Evolutionary conservation across 805 yeast genomes (phyloP).

Genomic region (Wickerhamiella siamensis): DNA sequence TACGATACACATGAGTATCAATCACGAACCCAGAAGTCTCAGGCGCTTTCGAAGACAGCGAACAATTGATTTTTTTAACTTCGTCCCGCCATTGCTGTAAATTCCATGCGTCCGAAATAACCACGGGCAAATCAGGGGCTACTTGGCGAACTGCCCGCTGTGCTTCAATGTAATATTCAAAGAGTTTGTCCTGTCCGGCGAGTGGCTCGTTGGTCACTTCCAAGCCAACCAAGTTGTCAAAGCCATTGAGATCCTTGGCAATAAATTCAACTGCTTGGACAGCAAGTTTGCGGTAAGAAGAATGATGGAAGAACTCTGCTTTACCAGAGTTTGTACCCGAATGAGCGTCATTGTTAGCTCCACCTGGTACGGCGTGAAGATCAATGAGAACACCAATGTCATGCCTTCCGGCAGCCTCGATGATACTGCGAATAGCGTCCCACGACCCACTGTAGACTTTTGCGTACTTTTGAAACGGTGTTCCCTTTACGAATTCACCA

Average conservation of each 20-base stretch:
- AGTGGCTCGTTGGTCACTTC: slow-evolving; percentile 80
- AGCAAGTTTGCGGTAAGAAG: slow-evolving; percentile 28
- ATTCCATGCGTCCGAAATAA: slow-evolving; percentile 93
- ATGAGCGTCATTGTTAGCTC: slow-evolving; percentile 79
- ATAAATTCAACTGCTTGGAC: slow-evolving; percentile 41
- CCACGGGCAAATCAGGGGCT: slow-evolving; percentile 47
- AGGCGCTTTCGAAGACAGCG: slow-evolving; percentile 20
- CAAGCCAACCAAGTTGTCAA: slow-evolving; percentile 64
- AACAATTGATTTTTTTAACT: slow-evolving; percentile 33
- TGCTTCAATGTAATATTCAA: slow-evolving; percentile 50
- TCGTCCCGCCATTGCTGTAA: slow-evolving; percentile 62
- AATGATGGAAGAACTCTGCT: slow-evolving; percentile 51
- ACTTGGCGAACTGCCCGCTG: slow-evolving; percentile 40
- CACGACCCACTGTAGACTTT: slow-evolving; percentile 62
- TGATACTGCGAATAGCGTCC: slow-evolving; percentile 41
- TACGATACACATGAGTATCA: slow-evolving; percentile 77
- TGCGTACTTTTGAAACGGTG: slow-evolving; percentile 44
- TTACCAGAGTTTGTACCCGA: slow-evolving; percentile 51
- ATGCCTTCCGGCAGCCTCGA: slow-evolving; percentile 44
- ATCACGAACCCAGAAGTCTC: slow-evolving; percentile 47
- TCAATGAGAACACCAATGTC: slow-evolving; percentile 69
- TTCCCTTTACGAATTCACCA: slow-evolving; percentile 40
- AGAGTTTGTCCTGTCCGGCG: slow-evolving; percentile 38
- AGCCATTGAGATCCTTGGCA: slow-evolving; percentile 40
- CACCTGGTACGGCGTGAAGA: slow-evolving; percentile 81